Evolutionary conservation across 1,284 basidiomycete species (phyloP), one percentile per base, ranked within the genome.

Genomic region (Fomitopsis pinicola): DNA sequence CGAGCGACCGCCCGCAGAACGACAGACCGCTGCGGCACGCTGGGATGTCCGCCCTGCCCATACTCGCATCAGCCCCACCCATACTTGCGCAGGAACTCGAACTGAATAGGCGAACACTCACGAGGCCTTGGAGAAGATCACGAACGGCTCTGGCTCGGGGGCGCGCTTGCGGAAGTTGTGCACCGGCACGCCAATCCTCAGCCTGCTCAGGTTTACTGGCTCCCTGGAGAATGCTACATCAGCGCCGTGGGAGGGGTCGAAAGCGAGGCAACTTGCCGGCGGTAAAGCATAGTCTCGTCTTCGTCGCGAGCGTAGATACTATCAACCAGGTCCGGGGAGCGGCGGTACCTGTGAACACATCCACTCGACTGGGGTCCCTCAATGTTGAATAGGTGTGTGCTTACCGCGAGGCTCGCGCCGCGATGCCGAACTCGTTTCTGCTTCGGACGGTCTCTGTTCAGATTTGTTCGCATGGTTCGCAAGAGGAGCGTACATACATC

Each of bases 251-350:
- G 22, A 22, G 22, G 26, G 33, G 28, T 42, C 30, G n/a, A 22
- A 22, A 12, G 7, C n/a, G 33, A 30, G 44, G n/a, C 33, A 38
- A 15, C 19, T 14, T 35, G 46, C 56, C 42, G 15, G 45, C 56
- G 44, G n/a, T 38, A 22, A 2, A 58, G 44, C 38, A 38, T 22
- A 19, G 26, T 42, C 22, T 50, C 36, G 35, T 50, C 35, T 8
- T 40, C 46, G 35, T 53, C 46, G 28, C 58, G 58, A 10, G 58
- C 58, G 40, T 50, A 59, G 19, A 58, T 35, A 33, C 57, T 58
- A 1, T 50, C 57, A n/a, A 59, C 42, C 48, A 50, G 1, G 35
- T 59, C 58, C 7, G 48, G n/a, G 1, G 58, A 38, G n/a, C 58
- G 58, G 58, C 58, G 58, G 19, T 59, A 53, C 48, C 58, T 59